phyloP scores from a whole-genome alignment of 805 yeast species.

The Babjeviella inositovora region DNA sequence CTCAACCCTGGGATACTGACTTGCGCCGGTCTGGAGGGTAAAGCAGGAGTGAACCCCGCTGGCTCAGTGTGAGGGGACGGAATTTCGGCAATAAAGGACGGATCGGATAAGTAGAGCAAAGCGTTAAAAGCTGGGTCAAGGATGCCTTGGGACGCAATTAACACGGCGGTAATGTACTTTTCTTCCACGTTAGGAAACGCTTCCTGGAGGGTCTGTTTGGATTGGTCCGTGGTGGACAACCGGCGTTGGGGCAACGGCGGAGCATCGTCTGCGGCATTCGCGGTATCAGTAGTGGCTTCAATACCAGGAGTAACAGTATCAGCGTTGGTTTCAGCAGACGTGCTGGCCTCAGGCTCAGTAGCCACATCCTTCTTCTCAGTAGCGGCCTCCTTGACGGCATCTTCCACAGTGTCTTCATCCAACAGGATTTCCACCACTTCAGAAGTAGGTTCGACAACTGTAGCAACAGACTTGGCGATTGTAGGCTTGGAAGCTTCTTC shows the following conservation, averaged over 20 bases:
- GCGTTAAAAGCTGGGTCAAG: conserved; percentile 86
- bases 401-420: too few relatives aligned
- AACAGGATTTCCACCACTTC: too few relatives aligned
- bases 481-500: too few relatives aligned
- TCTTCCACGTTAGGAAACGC: conserved; percentile 78
- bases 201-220: conserved; percentile 48
- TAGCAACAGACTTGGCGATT: too few relatives aligned
- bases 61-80: conserved; percentile 14
- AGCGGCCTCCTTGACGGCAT: too few relatives aligned
- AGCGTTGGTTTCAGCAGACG: too few relatives aligned
- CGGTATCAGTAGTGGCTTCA: too few relatives aligned
- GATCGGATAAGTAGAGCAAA: conserved; percentile 64
- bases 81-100: conserved; percentile 34
- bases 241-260: conserved; percentile 48
- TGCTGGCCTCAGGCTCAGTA: too few relatives aligned
- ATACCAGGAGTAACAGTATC: too few relatives aligned
- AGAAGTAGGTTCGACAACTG: too few relatives aligned
- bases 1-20: conserved; percentile 12
- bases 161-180: conserved; percentile 54
- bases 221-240: conserved; percentile 35
- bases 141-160: conserved; percentile 74
- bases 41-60: conserved; percentile 6
- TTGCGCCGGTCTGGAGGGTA: conserved; percentile 14
- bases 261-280: too few relatives aligned
- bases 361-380: too few relatives aligned